phyloP scores from a whole-genome alignment of 345 rosid species.

The Eucalyptus virginea region DNA sequence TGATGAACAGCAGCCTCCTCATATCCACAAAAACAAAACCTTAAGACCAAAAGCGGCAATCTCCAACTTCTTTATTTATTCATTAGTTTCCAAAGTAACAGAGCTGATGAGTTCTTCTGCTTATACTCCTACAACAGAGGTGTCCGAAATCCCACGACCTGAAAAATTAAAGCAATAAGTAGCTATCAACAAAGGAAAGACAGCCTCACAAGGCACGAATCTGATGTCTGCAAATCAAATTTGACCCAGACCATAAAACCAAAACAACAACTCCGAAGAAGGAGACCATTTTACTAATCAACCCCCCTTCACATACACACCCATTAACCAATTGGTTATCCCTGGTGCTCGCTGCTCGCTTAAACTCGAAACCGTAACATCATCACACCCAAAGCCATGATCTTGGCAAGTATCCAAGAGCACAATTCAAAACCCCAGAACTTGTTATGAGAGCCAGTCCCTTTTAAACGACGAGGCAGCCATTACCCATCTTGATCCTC shows the following conservation, averaged over 20 bases:
- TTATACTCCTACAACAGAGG: background rate
- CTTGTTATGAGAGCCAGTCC: background rate
- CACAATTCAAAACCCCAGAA: background rate
- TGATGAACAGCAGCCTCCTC: conserved; percentile 30
- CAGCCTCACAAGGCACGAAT: background rate
- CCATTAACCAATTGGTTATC: background rate
- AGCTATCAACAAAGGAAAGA: background rate
- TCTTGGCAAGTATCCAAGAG: background rate
- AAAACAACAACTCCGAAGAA: background rate
- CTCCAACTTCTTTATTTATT: conserved; percentile 3
- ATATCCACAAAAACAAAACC: conserved; percentile 19
- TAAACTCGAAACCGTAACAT: background rate
- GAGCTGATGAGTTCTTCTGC: background rate
- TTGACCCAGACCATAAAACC: background rate
- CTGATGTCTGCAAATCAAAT: background rate
- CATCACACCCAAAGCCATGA: background rate
- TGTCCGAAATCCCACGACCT: background rate
- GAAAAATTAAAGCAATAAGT: background rate
- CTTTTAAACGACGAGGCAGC: background rate
- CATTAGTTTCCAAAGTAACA: background rate
- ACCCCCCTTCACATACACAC: background rate
- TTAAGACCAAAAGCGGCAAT: background rate
- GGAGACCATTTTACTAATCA: background rate
- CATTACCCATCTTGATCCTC: background rate
- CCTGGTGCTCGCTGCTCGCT: background rate